phyloP scores from a whole-genome alignment of 2,329 filamentous ascomycete genomes.

The Whalleya microplaca region DNA sequence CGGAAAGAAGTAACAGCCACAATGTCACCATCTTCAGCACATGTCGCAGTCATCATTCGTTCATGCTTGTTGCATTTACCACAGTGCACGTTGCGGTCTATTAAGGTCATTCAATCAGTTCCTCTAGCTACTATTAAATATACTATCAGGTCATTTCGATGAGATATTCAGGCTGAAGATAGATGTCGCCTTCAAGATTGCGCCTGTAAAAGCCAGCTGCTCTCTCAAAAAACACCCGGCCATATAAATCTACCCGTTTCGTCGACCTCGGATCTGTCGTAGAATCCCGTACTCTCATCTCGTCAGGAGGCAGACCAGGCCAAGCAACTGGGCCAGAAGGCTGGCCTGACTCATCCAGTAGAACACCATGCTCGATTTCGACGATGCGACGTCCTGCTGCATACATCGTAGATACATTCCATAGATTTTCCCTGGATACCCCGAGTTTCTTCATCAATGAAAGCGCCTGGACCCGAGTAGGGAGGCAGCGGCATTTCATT shows the following conservation, averaged over 20 bases:
- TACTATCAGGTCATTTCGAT: constrained; percentile 11
- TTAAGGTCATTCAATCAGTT: no score
- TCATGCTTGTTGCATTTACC: no score
- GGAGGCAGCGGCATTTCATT: constrained; percentile 44
- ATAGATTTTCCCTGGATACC: constrained; percentile 40
- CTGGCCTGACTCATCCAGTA: constrained; percentile 28
- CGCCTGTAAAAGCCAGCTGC: constrained; percentile 31
- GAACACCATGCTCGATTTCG: constrained; percentile 44
- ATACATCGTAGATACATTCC: constrained; percentile 40
- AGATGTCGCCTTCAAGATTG: constrained; percentile 25
- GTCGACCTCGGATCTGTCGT: constrained; percentile 18
- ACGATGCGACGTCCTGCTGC: constrained; percentile 38
- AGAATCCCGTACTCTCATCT: constrained; percentile 32
- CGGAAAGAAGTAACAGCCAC: background rate
- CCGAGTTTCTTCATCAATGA: constrained; percentile 37
- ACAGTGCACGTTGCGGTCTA: no score
- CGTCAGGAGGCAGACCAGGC: constrained; percentile 33
- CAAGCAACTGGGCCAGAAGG: constrained; percentile 20
- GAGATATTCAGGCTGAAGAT: constrained; percentile 30
- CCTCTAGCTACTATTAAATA: no score
- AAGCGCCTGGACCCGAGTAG: constrained; percentile 40
- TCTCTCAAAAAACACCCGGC: constrained; percentile 20
- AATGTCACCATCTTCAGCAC: background rate
- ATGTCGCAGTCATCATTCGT: no score
- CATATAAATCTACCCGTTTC: constrained; percentile 16